Percentiles rank a stretch among this genome's conserved stretches.
Conservation (phyloP, 2,329 filamentous ascomycete genomes). For the Microdochium nivale region DNA sequence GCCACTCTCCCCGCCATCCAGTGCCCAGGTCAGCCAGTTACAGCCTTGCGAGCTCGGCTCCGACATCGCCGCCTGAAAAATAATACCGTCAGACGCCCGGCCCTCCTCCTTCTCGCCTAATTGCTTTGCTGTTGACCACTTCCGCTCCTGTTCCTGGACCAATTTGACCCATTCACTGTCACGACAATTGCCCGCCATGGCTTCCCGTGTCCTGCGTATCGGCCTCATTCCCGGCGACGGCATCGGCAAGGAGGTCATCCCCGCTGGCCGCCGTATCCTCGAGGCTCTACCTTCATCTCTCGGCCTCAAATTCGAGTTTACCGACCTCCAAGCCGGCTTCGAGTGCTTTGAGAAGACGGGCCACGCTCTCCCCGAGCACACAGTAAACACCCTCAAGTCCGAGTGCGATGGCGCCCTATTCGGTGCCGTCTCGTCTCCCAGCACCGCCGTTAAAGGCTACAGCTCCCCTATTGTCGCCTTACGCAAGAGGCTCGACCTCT, state of each 20-base stretch:
- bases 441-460: conserved; percentile 86
- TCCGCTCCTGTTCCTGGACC: conserved; percentile 2
- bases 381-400: conserved; percentile 76
- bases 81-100: neutral
- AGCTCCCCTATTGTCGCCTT: conserved; percentile 94
- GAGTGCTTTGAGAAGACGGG: conserved; percentile 89
- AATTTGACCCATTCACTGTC: conserved; percentile 20
- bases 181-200: conserved; percentile 32
- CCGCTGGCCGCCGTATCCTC: conserved; percentile 81
- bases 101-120: neutral
- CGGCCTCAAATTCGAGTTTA: conserved; percentile 87
- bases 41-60: neutral
- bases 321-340: conserved; percentile 87
- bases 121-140: neutral
- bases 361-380: conserved; percentile 79
- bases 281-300: conserved; percentile 90
- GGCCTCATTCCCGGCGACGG: conserved; percentile 95
- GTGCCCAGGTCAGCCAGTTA: neutral
- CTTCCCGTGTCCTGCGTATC: conserved; percentile 58
- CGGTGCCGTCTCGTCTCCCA: conserved; percentile 89
- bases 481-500: conserved; percentile 88
- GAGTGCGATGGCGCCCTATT: conserved; percentile 96
- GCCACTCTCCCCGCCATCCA: too few relatives aligned
- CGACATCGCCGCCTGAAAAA: neutral
- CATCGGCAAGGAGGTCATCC: conserved; percentile 97